Conservation (phyloP, 257 asterid genomes). For the Coffea eugenioides region DNA sequence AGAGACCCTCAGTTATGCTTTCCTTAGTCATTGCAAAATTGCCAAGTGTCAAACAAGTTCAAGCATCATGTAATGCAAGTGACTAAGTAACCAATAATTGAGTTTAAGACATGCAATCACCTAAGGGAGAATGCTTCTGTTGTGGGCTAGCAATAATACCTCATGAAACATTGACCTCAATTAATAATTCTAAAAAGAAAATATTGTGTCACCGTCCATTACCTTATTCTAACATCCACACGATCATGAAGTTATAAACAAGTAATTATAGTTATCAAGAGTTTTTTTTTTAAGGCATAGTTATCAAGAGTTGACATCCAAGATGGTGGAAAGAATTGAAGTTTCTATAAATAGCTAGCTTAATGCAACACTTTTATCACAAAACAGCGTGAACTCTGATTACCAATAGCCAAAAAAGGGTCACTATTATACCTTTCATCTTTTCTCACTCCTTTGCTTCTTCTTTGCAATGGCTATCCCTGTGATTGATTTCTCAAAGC, state of each 20-base stretch:
- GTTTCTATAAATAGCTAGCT: constrained; percentile 45
- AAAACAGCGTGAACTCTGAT: constrained; percentile 1
- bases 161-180: constrained; percentile 36
- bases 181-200: constrained; percentile 2
- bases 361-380: constrained; percentile 21
- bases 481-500: constrained; percentile 79
- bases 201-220: constrained; percentile 53
- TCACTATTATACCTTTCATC: background rate
- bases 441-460: background rate
- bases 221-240: constrained; percentile 38
- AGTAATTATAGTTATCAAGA: background rate
- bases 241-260: constrained; percentile 2
- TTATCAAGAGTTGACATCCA: constrained; percentile 38
- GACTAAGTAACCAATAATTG: background rate
- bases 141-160: constrained; percentile 21
- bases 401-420: background rate
- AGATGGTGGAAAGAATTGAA: constrained; percentile 23
- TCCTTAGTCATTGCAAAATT: background rate
- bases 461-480: constrained; percentile 66
- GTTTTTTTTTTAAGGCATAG: constrained; percentile 17
- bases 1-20: background rate
- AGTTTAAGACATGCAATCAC: constrained; percentile 3
- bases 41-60: background rate
- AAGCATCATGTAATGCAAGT: background rate
- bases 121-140: constrained; percentile 30